Evolutionary conservation across 441 rosid species (phyloP), one percentile per base, ranked within the genome.

Genomic region (Monsonia emarginata): DNA sequence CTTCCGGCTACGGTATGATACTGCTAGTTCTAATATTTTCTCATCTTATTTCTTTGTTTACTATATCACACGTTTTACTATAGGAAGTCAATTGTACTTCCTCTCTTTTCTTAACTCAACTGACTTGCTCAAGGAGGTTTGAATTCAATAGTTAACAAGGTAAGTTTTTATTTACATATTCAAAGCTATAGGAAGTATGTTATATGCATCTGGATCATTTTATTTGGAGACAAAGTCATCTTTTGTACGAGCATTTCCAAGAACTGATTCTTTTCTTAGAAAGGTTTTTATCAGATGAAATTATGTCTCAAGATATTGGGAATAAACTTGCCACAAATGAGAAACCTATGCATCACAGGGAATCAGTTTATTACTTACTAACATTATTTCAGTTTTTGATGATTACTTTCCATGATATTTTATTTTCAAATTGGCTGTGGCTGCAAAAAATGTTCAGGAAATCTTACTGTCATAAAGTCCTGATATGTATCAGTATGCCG

Each of bases 1-100:
- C 90, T 65, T 57, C 89, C 34, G 96, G 96, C 72, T 90, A 90
- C 4, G 98, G 96, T 87, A 85, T 69, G 78, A 69, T 34, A 69
- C 22, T 21, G 36, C 61, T 60, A 1, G 65, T 50, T 18, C 57
- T 5, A 27, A 34, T 18, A n/a, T 42, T n/a, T 34, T 38, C 5
- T 32, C 38, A 21, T 34, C 25, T 71, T 56, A 10, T n/a, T 14
- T 25, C 26, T 62, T 44, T 44, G 6, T 44, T 44, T 44, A 44
- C 3, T 44, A 44, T 4, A 40, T 40, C 10, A 10, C 2, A 40
- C 3, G 2, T 3, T 40, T 14, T 16, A 40, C 2, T 10, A 40
- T 40, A 22, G 24, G n/a, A 24, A 52, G 26, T 36, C 26, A 34
- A 4, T 30, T 22, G 8, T 21, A 6, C 38, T 57, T 9, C 9